Evolutionary conservation across 768 basidiomycete species (phyloP).

Genomic region (Gelatoporia subvermispora): DNA sequence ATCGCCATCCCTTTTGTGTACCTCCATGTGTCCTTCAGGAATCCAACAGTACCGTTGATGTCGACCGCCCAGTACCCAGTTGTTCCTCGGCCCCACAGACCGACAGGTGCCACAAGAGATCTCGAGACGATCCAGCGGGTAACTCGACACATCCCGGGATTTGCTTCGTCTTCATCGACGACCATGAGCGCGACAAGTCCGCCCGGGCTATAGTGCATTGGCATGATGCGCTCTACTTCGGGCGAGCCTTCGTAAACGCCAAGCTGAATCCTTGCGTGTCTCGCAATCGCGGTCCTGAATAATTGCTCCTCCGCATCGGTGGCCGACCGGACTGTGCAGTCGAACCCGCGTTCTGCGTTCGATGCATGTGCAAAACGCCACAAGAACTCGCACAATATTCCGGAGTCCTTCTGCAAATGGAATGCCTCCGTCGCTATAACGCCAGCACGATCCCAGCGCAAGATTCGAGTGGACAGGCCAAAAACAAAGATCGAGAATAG

Average conservation of each 20-base stretch:
- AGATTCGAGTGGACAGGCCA: slow-evolving; percentile 21
- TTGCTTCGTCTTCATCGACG: neutral
- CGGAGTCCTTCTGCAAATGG: slow-evolving; percentile 15
- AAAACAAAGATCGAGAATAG: slow-evolving; percentile 25
- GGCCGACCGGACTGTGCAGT: slow-evolving; percentile 5
- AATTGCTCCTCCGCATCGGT: neutral
- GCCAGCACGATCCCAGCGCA: slow-evolving; percentile 31
- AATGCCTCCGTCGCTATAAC: slow-evolving; percentile 26
- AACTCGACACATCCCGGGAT: neutral
- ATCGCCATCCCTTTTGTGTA: too few relatives aligned
- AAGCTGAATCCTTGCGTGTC: neutral
- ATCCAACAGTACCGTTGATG: neutral
- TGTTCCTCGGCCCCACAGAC: neutral
- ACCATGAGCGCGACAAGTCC: neutral
- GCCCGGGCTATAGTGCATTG: slow-evolving; percentile 2
- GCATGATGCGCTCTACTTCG: neutral
- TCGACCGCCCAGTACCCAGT: slow-evolving; percentile 9
- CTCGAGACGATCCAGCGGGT: slow-evolving; percentile 3
- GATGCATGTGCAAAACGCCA: slow-evolving; percentile 22
- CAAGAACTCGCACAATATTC: slow-evolving; percentile 24
- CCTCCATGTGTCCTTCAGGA: slow-evolving; percentile 11
- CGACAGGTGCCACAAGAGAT: slow-evolving; percentile 4
- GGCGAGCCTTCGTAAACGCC: neutral
- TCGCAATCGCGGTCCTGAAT: neutral
- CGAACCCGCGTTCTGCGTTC: slow-evolving; percentile 20